Evolutionary conservation across 2,329 filamentous ascomycete genomes (phyloP).

Genomic region (Teratosphaeria zuluensis): DNA sequence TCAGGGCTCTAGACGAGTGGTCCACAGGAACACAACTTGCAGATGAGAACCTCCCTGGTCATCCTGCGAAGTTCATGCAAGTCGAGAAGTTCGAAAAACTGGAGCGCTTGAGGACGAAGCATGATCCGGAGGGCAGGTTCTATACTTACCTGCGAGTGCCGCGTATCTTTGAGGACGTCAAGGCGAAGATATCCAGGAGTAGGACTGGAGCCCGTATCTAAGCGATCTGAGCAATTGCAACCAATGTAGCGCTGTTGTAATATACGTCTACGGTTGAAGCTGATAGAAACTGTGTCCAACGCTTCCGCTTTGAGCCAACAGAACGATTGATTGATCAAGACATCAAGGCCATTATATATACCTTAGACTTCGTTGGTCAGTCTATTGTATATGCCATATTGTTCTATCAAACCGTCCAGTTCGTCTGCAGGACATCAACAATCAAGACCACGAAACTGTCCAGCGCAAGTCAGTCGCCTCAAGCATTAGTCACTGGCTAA

Average conservation of each 20-base stretch:
- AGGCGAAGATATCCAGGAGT: background rate
- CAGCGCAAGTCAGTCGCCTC: too few species aligned
- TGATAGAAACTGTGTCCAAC: background rate
- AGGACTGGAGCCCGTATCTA: background rate
- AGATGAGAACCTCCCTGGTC: conserved; percentile 44
- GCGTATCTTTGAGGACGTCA: background rate
- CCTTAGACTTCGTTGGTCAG: too few species aligned
- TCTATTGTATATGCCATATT: too few species aligned
- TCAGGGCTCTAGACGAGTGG: conserved; percentile 29
- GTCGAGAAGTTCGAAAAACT: conserved; percentile 33
- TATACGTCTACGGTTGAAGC: background rate
- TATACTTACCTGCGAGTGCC: conserved; percentile 33
- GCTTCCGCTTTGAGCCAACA: background rate
- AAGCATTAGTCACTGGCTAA: too few species aligned
- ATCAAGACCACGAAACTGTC: too few species aligned
- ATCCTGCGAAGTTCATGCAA: conserved; percentile 41
- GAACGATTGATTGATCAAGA: background rate
- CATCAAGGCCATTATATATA: background rate
- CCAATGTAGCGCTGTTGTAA: background rate
- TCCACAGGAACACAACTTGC: conserved; percentile 45
- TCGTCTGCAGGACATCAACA: too few species aligned
- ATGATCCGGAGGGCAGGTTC: conserved; percentile 36
- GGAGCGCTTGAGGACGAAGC: conserved; percentile 34
- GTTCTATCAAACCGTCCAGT: too few species aligned
- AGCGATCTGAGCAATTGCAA: background rate